phyloP scores from a whole-genome alignment of 2,329 filamentous ascomycete genomes.

The Septoria petroselini region DNA sequence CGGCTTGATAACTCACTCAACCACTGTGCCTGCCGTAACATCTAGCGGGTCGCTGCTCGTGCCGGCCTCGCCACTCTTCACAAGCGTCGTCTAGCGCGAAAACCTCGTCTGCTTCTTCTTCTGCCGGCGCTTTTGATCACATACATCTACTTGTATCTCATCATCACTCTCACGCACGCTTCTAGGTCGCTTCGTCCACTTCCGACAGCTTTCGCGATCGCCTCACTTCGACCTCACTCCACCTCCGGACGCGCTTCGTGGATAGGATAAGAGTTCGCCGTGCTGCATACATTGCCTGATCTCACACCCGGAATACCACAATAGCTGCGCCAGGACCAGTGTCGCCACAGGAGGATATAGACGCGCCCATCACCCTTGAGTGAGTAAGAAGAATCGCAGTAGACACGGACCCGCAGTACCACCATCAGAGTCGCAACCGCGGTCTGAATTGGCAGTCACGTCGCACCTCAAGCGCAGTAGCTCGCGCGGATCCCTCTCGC shows the following conservation, averaged over 20 bases:
- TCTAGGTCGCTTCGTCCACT: background rate
- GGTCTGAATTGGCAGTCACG: slow-evolving; percentile 10
- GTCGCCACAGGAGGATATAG: background rate
- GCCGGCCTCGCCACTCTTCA: background rate
- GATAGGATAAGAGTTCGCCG: background rate
- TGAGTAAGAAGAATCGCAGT: slow-evolving; percentile 8
- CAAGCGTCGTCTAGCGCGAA: slow-evolving; percentile 1
- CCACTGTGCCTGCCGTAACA: slow-evolving; percentile 2
- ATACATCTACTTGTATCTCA: no score
- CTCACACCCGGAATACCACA: background rate
- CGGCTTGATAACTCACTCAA: background rate
- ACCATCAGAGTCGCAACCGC: slow-evolving; percentile 3
- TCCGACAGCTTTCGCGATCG: slow-evolving; percentile 4
- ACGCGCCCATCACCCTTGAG: background rate
- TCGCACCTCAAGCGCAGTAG: slow-evolving; percentile 18
- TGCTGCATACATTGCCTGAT: no score
- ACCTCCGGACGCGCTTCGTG: background rate
- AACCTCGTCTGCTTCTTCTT: background rate
- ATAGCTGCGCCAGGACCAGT: slow-evolving; percentile 6
- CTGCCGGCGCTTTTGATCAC: slow-evolving; percentile 3
- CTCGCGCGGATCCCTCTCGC: slow-evolving; percentile 20
- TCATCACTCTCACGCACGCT: no score
- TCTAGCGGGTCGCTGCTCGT: background rate
- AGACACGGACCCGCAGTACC: slow-evolving; percentile 7
- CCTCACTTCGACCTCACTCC: background rate